Evolutionary conservation across 2,329 filamentous ascomycete genomes (phyloP).

Genomic region (Sporothrix humicola): DNA sequence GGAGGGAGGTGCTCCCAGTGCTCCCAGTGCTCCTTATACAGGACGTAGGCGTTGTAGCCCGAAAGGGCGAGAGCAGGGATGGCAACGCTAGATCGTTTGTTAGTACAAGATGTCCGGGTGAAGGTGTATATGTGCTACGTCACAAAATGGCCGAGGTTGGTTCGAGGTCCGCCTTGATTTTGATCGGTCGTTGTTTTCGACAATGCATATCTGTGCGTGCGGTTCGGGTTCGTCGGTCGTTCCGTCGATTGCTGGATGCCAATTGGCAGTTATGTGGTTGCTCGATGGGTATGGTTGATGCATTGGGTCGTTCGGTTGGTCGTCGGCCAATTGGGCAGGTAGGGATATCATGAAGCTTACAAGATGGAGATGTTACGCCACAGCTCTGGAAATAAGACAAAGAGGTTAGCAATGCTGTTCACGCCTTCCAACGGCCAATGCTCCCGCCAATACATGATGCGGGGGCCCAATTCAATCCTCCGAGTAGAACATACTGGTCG

Average conservation of each 20-base stretch:
- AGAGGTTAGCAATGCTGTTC: constrained; percentile 43
- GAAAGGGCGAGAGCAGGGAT: constrained; percentile 75
- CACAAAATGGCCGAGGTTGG: not conserved
- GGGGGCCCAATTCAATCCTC: not conserved
- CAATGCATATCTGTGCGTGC: not conserved
- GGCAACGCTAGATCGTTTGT: constrained; percentile 64
- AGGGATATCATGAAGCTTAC: constrained; percentile 60
- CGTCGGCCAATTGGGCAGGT: not conserved
- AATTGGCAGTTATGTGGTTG: not conserved
- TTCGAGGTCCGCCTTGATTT: too few species aligned
- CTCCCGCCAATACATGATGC: not conserved
- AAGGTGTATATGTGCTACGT: not conserved
- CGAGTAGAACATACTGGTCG: constrained; percentile 70
- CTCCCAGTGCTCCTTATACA: constrained; percentile 97
- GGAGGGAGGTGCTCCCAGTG: constrained; percentile 87
- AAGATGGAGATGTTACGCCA: constrained; percentile 97
- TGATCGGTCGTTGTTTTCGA: too few species aligned
- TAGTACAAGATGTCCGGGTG: constrained; percentile 9
- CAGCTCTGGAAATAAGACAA: constrained; percentile 65
- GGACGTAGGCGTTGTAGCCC: constrained; percentile 80
- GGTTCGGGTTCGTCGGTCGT: not conserved
- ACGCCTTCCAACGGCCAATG: not conserved
- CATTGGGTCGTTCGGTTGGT: not conserved
- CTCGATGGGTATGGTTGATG: too few species aligned
- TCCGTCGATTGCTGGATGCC: not conserved